Conservation (phyloP, 2,329 filamentous ascomycete species). For the Cadophora sp. region DNA sequence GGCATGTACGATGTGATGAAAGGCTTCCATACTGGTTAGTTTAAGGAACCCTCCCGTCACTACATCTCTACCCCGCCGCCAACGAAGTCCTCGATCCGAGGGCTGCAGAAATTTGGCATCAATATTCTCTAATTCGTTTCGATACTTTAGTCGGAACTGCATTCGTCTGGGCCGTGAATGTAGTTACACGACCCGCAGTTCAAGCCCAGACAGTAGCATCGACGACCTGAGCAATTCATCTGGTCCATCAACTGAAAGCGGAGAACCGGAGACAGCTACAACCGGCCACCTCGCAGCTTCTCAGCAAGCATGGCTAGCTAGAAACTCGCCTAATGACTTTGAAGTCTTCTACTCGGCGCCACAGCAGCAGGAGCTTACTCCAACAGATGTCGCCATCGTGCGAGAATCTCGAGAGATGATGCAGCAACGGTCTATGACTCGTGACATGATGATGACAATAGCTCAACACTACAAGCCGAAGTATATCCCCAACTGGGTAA, state of each 20-base stretch:
- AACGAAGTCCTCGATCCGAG: neutral
- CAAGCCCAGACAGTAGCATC: neutral
- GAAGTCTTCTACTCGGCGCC: constrained; percentile 15
- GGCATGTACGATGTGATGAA: constrained; percentile 35
- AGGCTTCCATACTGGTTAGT: constrained; percentile 31
- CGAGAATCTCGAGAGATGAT: constrained; percentile 30
- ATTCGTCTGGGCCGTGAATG: constrained; percentile 30
- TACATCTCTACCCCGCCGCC: neutral
- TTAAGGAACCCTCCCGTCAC: neutral
- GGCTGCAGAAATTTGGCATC: constrained; percentile 1
- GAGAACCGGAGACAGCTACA: neutral
- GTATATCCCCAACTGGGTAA: constrained; percentile 7
- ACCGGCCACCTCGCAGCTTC: constrained; percentile 8
- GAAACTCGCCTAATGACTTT: constrained; percentile 11
- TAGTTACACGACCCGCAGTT: constrained; percentile 18
- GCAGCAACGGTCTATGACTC: constrained; percentile 21
- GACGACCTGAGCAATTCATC: neutral
- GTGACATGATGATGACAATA: constrained; percentile 16
- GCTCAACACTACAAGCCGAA: constrained; percentile 22
- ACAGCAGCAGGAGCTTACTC: constrained; percentile 17
- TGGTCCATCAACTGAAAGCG: neutral
- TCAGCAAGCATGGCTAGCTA: constrained; percentile 22
- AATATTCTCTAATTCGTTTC: neutral
- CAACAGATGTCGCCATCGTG: constrained; percentile 23
- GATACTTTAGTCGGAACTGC: constrained; percentile 28